Base-by-base conservation (phyloP, 1,284 basidiomycete species). In the Uromyces viciae-fabae region DNA sequence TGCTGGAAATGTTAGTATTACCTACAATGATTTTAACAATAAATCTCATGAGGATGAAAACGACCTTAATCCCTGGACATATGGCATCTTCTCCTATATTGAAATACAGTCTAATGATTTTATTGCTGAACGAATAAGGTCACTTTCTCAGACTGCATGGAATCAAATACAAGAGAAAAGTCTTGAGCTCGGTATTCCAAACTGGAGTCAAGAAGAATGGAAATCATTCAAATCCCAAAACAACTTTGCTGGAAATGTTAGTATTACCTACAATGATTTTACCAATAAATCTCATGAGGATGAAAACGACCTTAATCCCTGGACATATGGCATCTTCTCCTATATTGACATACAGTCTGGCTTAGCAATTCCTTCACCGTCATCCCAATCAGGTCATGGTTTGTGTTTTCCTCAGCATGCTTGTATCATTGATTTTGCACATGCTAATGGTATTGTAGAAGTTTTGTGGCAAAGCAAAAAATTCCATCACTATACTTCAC, bases 371-470 rank as follows among this genome's bases (percentile, higher is more conserved):
- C 69, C 69, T 72, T 28, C 69, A 9, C 69, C 69, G 28, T 72
- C 69, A 17, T n/a, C 40, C 4, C 22, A 52, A 17, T 49, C 8
- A 17, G 46, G 69, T 4, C 46, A 52, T 72, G 46, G 69, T 22
- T 43, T 72, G 8, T 22, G 22, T 14, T 72, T 72, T 72, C 40
- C 69, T 3, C 11, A 33, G 33, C 69, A 72, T 72, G 3, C 43
- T 22, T 19, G 15, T 28, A 19, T 72, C 1, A 72, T 72, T 72
- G 69, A 72, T 28, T 72, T 72, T 72, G 43, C 46, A n/a, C 43
- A 49, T 72, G 43, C 46, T 19, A 72, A 72, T 72, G 69, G 69
- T 7, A 72, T 52, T 72, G 33, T 72, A 14, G 46, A 72, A 54
- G 33, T 56, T 5, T n/a, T 72, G 4, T 72, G 69, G 69, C 36